Conservation (phyloP, 2,329 filamentous ascomycete species). For the Colletotrichum lupini region DNA sequence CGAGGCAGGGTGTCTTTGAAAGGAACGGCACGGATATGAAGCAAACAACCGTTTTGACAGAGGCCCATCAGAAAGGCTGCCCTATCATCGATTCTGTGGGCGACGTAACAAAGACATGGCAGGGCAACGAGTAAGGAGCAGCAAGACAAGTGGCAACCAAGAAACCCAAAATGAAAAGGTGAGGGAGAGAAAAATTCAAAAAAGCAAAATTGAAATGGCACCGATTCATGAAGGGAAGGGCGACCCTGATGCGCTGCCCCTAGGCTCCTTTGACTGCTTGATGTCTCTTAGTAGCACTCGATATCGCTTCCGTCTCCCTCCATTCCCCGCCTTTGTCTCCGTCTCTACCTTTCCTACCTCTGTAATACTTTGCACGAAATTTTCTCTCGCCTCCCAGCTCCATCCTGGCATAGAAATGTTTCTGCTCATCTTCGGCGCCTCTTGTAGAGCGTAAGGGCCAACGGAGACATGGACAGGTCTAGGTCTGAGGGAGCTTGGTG, state of each 20-base stretch:
- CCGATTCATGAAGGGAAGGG: slow-evolving; percentile 17
- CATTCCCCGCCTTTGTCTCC: neutral
- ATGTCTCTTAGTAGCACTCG: neutral
- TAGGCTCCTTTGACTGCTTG: neutral
- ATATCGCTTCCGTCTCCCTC: neutral
- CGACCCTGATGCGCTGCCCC: slow-evolving; percentile 1
- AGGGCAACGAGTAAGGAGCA: slow-evolving; percentile 18
- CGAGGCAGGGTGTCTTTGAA: neutral
- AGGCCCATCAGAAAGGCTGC: slow-evolving; percentile 8
- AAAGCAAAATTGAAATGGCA: neutral
- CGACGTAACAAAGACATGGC: slow-evolving; percentile 11
- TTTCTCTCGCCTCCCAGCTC: slow-evolving; percentile 18
- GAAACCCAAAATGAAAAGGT: neutral
- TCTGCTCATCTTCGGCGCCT: slow-evolving; percentile 26
- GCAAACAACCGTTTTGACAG: slow-evolving; percentile 23
- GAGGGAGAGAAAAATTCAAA: neutral
- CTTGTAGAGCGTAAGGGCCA: neutral
- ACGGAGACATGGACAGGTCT: slow-evolving; percentile 28
- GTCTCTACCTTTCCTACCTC: neutral
- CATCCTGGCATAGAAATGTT: slow-evolving; percentile 29
- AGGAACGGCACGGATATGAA: slow-evolving; percentile 19
- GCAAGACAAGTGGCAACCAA: slow-evolving; percentile 2
- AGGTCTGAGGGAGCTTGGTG: slow-evolving; percentile 24
- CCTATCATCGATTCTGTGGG: neutral
- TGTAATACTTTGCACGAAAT: neutral